Conservation (phyloP, 2,329 filamentous ascomycete genomes). For the Periglandula ipomoeae region DNA sequence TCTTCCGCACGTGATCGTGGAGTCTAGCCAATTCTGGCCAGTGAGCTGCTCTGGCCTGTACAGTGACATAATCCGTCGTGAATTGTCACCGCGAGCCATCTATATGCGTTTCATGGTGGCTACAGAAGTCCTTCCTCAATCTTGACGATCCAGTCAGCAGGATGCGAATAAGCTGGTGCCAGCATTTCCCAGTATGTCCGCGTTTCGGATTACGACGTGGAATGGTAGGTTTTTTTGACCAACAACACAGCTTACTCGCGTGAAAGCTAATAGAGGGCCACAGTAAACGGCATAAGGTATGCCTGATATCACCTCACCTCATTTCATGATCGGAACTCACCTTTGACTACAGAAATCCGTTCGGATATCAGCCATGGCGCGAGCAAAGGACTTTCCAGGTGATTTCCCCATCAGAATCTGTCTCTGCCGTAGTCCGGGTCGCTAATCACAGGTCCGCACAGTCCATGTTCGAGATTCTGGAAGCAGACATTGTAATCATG, state of each 20-base stretch:
- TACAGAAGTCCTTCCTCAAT: not conserved
- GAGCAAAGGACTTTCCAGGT: constrained; percentile 62
- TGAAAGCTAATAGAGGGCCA: constrained; percentile 7
- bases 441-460: constrained; percentile 20
- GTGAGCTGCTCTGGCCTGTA: not conserved
- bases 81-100: not conserved
- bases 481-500: constrained; percentile 88
- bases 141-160: not conserved
- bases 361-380: constrained; percentile 77
- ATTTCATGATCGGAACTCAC: not conserved
- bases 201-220: constrained; percentile 76
- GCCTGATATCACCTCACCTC: not conserved
- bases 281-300: constrained; percentile 73
- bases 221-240: constrained; percentile 50
- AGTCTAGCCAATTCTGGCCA: not conserved
- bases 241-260: not conserved
- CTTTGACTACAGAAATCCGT: constrained; percentile 55
- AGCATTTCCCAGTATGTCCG: constrained; percentile 41
- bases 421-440: not conserved
- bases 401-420: constrained; percentile 6
- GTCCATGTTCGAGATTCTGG: constrained; percentile 90
- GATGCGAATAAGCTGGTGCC: not conserved
- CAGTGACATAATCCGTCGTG: not conserved
- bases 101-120: not conserved
- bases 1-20: not conserved